Conservation (phyloP, 2,329 filamentous ascomycete genomes). For the Alternaria ventricosa region DNA sequence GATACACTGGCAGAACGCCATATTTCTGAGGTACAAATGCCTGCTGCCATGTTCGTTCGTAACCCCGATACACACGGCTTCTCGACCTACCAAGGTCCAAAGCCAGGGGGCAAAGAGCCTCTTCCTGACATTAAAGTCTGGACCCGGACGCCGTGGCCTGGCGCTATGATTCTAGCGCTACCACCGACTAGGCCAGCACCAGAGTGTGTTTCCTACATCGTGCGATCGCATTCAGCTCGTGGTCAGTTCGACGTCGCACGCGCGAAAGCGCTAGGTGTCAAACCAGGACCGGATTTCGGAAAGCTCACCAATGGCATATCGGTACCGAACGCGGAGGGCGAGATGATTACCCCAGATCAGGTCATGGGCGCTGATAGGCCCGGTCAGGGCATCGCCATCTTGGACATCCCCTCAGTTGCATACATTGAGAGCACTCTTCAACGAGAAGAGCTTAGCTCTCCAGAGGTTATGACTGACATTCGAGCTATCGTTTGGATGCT, state of each 20-base stretch:
- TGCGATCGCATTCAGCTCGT: constrained; percentile 75
- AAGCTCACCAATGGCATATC: constrained; percentile 67
- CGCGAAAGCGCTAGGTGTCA: constrained; percentile 71
- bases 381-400: constrained; percentile 77
- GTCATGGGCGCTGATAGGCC: constrained; percentile 72
- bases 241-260: constrained; percentile 77
- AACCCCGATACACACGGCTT: constrained; percentile 67
- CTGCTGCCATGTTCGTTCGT: constrained; percentile 73
- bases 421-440: constrained; percentile 74
- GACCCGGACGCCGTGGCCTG: constrained; percentile 80
- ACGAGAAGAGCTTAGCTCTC: constrained; percentile 74
- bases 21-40: constrained; percentile 70
- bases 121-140: constrained; percentile 73
- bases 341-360: constrained; percentile 81
- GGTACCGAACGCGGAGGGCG: constrained; percentile 69
- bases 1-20: constrained; percentile 72
- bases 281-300: constrained; percentile 64
- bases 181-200: constrained; percentile 71
- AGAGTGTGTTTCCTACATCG: constrained; percentile 83
- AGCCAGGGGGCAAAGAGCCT: constrained; percentile 58
- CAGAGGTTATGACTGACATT: constrained; percentile 70
- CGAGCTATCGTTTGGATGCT: constrained; percentile 81
- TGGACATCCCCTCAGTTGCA: constrained; percentile 75
- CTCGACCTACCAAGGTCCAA: constrained; percentile 72
- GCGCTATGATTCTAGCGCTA: constrained; percentile 66